A percentile compares a stretch with the other conserved stretches of the same genome.
phyloP scores from a whole-genome alignment of 2,329 filamentous ascomycete genomes.

The Emmonsia crescens region DNA sequence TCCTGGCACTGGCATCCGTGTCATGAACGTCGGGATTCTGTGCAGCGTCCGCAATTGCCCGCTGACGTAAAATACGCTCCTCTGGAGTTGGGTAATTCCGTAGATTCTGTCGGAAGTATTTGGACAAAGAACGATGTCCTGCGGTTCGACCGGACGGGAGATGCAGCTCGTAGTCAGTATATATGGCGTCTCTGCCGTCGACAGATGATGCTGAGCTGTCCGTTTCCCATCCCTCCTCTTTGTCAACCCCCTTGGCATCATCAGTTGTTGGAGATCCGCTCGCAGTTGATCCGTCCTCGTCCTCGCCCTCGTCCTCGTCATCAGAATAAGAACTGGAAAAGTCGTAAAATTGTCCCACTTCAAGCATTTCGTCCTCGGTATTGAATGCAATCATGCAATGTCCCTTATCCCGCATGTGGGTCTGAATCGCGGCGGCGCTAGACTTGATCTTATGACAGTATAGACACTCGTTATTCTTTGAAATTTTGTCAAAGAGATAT shows the following conservation, averaged over 20 bases:
- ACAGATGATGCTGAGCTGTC: conserved; percentile 84
- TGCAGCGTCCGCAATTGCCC: conserved; percentile 45
- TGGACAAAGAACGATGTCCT: conserved; percentile 76
- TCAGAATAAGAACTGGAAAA: conserved; percentile 95
- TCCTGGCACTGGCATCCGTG: conserved; percentile 16
- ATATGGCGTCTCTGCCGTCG: conserved; percentile 70
- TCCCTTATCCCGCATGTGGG: conserved; percentile 92
- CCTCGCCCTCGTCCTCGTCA: conserved; percentile 46
- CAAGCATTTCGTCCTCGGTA: conserved; percentile 78
- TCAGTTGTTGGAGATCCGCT: conserved; percentile 47
- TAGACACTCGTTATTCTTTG: conserved; percentile 71
- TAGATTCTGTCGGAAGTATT: conserved; percentile 88
- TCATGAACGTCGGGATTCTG: conserved; percentile 40
- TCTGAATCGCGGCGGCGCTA: conserved; percentile 71
- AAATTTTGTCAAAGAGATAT: conserved; percentile 69
- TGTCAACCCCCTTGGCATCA: not conserved
- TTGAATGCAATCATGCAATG: conserved; percentile 96
- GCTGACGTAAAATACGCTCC: conserved; percentile 57
- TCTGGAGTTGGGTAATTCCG: conserved; percentile 69
- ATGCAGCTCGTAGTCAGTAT: conserved; percentile 85
- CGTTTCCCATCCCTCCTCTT: conserved; percentile 75
- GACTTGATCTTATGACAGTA: conserved; percentile 77
- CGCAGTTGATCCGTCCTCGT: conserved; percentile 44
- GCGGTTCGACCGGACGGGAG: conserved; percentile 81
- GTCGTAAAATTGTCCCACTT: conserved; percentile 94